Conservation (phyloP, 805 yeast genomes). For the Candida pseudoglaebosa region DNA sequence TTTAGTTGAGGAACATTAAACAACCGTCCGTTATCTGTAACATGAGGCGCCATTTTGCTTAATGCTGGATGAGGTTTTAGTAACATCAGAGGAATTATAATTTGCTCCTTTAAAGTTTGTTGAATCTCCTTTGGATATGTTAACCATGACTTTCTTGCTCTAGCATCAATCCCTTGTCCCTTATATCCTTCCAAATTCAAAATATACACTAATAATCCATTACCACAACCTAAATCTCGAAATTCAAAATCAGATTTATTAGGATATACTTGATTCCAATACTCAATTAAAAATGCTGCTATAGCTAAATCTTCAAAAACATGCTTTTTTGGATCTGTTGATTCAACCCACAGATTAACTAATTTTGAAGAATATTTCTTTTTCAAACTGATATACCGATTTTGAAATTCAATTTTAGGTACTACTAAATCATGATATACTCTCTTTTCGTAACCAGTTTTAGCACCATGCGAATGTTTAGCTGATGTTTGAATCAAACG, state of each 20-base stretch:
- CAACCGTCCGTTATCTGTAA: constrained; percentile 57
- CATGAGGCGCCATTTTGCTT: constrained; percentile 47
- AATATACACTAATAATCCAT: constrained; percentile 79
- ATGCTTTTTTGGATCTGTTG: constrained; percentile 92
- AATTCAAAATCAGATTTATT: constrained; percentile 53
- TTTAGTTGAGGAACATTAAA: constrained; percentile 46
- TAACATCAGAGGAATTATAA: constrained; percentile 73
- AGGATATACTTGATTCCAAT: constrained; percentile 59
- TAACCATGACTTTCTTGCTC: constrained; percentile 85
- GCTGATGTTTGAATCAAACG: constrained; percentile 73
- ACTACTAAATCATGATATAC: constrained; percentile 88
- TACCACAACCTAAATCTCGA: constrained; percentile 93
- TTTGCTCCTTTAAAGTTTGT: constrained; percentile 61
- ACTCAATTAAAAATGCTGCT: constrained; percentile 87
- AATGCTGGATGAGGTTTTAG: constrained; percentile 68
- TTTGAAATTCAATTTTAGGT: constrained; percentile 77
- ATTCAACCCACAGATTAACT: constrained; percentile 86
- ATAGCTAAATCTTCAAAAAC: constrained; percentile 95
- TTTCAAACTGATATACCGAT: constrained; percentile 73
- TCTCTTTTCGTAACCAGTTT: constrained; percentile 80
- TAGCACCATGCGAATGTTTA: constrained; percentile 81
- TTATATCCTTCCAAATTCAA: constrained; percentile 71
- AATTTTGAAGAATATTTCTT: constrained; percentile 73
- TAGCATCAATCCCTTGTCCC: constrained; percentile 87
- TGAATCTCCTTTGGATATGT: constrained; percentile 67